phyloP scores from a whole-genome alignment of 1,284 basidiomycete species.

The Leccinum subatratum region DNA sequence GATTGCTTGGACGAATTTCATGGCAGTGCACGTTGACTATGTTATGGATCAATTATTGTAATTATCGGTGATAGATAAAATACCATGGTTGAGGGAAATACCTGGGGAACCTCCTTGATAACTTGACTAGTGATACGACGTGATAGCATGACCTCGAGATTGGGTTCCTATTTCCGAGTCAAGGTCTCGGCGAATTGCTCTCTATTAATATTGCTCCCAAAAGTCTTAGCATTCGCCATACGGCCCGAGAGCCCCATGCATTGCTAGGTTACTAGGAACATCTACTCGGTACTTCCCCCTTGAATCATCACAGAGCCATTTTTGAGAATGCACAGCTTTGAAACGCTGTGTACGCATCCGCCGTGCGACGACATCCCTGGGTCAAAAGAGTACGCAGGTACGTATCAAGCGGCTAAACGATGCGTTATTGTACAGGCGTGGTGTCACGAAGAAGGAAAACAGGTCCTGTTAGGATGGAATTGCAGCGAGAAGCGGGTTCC shows the following conservation, averaged over 20 bases:
- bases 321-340: not conserved
- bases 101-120: not conserved
- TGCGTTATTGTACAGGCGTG: not conserved
- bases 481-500: not conserved
- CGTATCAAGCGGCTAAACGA: not conserved
- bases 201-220: too few species aligned
- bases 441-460: not conserved
- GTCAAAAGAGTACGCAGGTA: not conserved
- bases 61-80: not conserved
- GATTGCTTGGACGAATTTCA: not conserved
- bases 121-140: not conserved
- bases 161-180: not conserved
- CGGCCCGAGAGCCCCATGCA: not conserved
- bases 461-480: not conserved
- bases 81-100: not conserved
- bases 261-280: not conserved
- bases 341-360: too few species aligned
- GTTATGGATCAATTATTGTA: not conserved
- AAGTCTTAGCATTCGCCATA: not conserved
- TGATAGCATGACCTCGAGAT: not conserved
- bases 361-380: not conserved
- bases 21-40: not conserved
- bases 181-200: not conserved
- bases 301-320: not conserved
- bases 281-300: not conserved